phyloP scores from a whole-genome alignment of 257 asterid genomes.

The Solanum piurae region DNA sequence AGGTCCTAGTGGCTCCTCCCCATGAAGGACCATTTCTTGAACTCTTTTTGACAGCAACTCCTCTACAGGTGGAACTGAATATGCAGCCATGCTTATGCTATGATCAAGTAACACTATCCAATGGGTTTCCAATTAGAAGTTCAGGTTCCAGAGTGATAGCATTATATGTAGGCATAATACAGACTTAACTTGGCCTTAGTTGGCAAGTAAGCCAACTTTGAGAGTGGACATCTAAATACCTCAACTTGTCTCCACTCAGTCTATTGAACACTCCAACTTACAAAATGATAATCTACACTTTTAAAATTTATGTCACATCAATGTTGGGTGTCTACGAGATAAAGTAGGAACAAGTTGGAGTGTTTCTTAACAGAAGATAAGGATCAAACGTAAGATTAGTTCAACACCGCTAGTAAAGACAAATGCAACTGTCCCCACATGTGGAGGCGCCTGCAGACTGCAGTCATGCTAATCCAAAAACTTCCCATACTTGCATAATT shows the following conservation, averaged over 20 bases:
- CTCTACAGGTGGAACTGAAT: slow-evolving; percentile 17
- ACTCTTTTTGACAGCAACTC: slow-evolving; percentile 37
- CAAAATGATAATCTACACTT: too few species aligned
- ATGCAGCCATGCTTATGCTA: slow-evolving; percentile 7
- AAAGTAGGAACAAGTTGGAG: background rate
- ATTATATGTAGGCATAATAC: background rate
- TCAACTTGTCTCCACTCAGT: too few species aligned
- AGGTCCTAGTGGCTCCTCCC: slow-evolving; percentile 39
- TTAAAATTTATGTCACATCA: background rate
- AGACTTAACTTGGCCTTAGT: background rate
- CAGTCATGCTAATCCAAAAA: background rate
- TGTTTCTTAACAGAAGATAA: background rate
- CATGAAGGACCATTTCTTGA: slow-evolving; percentile 42
- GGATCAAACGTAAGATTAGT: background rate
- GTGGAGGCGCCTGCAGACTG: background rate
- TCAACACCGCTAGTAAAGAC: background rate
- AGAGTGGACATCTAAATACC: background rate
- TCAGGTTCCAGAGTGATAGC: background rate
- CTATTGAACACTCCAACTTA: background rate
- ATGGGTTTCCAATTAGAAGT: background rate
- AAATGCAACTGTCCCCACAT: background rate
- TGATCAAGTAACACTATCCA: background rate
- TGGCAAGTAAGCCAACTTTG: background rate
- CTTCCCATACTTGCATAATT: background rate
- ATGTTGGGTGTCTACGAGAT: background rate